A percentile compares a stretch with the other conserved stretches of the same genome.
Conservation (phyloP, 2,329 filamentous ascomycete species). For the Beauveria brongniartii region DNA sequence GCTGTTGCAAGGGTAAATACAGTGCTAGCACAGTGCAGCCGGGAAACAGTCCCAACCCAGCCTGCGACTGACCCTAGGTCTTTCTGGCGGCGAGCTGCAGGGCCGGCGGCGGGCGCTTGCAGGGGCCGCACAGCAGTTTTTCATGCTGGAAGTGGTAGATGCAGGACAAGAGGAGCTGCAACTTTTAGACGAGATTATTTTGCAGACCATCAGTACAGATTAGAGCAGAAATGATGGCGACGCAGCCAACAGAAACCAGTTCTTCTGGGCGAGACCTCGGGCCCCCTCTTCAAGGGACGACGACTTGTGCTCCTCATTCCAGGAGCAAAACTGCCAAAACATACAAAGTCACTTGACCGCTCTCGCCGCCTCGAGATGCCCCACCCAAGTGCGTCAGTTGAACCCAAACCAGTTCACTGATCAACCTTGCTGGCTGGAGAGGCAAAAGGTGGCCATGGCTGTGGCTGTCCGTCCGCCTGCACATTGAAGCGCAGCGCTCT, state of each 20-base stretch:
- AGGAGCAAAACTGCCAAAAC: not conserved
- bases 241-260: no score
- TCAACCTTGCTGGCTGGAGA: not conserved
- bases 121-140: not conserved
- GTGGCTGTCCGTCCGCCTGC: not conserved
- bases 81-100: not conserved
- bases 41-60: not conserved
- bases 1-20: not conserved
- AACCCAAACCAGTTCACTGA: not conserved
- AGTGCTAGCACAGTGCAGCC: not conserved
- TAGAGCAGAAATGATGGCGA: no score
- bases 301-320: not conserved
- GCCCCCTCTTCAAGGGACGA: no score
- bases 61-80: not conserved
- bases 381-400: slow-evolving; percentile 2
- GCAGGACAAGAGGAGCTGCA: not conserved
- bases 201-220: not conserved
- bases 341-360: slow-evolving; percentile 11
- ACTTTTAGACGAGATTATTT: not conserved
- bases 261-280: no score
- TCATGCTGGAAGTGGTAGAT: not conserved
- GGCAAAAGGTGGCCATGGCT: not conserved
- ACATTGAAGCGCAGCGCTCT: no score
- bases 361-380: not conserved
- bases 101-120: not conserved